Conservation (phyloP, 2,329 filamentous ascomycete species). For the Aureobasidium mangrovei region DNA sequence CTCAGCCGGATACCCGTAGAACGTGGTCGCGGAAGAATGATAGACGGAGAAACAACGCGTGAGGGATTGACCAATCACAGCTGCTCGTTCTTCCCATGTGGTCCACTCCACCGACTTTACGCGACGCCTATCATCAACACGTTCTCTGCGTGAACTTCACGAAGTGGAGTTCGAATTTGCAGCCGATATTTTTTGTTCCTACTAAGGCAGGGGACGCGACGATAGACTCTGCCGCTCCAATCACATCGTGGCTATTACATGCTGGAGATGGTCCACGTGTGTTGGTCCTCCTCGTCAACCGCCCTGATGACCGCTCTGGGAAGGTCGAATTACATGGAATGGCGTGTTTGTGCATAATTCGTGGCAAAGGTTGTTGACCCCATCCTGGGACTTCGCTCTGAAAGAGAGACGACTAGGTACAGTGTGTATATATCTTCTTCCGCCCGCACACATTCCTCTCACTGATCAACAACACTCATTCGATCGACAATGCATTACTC, state of each 20-base stretch:
- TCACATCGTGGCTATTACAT: constrained; percentile 1
- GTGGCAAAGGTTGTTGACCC: background rate
- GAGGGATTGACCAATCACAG: background rate
- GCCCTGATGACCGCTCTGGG: background rate
- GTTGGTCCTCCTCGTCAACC: background rate
- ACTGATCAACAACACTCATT: background rate
- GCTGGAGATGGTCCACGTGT: constrained; percentile 1
- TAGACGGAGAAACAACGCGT: background rate
- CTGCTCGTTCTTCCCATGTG: background rate
- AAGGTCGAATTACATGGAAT: background rate
- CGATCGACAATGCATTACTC: background rate
- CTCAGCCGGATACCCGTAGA: constrained; percentile 1
- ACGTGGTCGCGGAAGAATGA: constrained; percentile 4
- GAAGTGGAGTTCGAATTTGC: constrained; percentile 5
- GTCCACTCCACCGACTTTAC: background rate
- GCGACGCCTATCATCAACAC: background rate
- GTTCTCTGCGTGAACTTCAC: too few relatives aligned
- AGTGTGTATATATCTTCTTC: background rate
- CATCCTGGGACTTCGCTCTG: too few relatives aligned
- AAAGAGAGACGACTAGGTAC: background rate
- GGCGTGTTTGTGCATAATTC: background rate
- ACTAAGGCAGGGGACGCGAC: background rate
- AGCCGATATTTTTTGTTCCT: background rate
- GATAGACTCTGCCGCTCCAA: background rate
- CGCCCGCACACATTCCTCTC: background rate